Evolutionary conservation across 768 basidiomycete species (phyloP), one percentile per base, ranked within the genome.

Genomic region (Mycena polygramma): DNA sequence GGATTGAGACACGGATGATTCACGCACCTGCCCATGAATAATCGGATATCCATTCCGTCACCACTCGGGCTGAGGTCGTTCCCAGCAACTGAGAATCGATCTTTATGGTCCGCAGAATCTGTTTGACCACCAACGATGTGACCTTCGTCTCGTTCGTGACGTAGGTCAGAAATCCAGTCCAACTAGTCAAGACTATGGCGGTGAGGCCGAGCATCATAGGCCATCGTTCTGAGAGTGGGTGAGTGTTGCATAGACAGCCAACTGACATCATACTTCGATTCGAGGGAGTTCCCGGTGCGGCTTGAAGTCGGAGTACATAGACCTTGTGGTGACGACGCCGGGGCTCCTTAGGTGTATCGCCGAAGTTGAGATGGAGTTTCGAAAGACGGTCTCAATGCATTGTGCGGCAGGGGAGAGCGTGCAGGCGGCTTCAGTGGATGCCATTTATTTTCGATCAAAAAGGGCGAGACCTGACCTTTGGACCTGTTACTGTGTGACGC

Each of bases 61-160:
- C 90, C 91, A 92, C 55, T 88, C 87, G 0, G 90, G 88, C 69
- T 91, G 89, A 0, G 88, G 85, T 52, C 89, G 81, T 63, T 30
- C 84, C 87, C 57, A 79, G 80, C 72, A 94, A 74, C 66, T 83
- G 83, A 7, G 81, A 72, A 70, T 86, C 87, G 19, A 87, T 86
- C 69, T 86, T 87, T 52, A 93, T 80, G 7, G 87, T 88, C 46
- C 86, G 85, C 80, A 92, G 78, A 63, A 94, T 84, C 73, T 89
- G 90, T 54, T 88, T 87, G 68, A 91, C 89, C 37, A 94, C 89
- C 5, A 93, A 94, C 70, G 89, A 91, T 35, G 92, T 89, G 36
- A 94, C 84, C 74, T 90, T 91, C 76, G 94, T 94, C 77, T 92
- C 89, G 81, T 94, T 95, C 66, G 89, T 90, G 14, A 89, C 90